phyloP scores from a whole-genome alignment of 2,329 filamentous ascomycete genomes.

The Aureobasidium vineae region DNA sequence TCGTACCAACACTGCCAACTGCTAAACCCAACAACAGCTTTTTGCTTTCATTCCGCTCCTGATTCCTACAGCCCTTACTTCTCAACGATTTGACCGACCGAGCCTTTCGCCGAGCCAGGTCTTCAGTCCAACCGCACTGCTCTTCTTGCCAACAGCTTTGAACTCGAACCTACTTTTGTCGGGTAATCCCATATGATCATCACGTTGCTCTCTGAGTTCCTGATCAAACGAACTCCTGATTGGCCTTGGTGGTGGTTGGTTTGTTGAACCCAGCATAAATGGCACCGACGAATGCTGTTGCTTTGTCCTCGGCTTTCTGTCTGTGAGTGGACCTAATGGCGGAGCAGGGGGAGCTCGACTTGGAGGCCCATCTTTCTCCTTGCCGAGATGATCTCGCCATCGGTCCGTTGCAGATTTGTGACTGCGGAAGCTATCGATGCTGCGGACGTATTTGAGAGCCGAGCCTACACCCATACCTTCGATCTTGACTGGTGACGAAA shows the following conservation, averaged over 20 bases:
- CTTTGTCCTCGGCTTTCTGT: not conserved
- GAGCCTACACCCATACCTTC: conserved; percentile 2
- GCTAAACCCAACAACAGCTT: not conserved
- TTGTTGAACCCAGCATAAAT: not conserved
- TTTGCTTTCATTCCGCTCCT: too few relatives aligned
- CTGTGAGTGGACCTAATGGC: not conserved
- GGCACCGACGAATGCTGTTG: conserved; percentile 1
- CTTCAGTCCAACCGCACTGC: conserved; percentile 34
- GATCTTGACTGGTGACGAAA: conserved; percentile 21
- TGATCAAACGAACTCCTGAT: not conserved
- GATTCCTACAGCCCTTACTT: too few relatives aligned
- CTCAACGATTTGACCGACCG: not conserved
- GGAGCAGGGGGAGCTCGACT: conserved; percentile 5
- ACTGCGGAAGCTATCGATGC: conserved; percentile 25
- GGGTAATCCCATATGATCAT: not conserved
- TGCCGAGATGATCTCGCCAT: conserved; percentile 17
- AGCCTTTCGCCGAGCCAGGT: conserved; percentile 29
- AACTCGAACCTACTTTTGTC: conserved; percentile 39
- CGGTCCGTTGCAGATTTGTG: conserved; percentile 1
- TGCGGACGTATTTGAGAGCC: conserved; percentile 23
- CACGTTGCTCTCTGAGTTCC: not conserved
- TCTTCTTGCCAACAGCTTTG: conserved; percentile 33
- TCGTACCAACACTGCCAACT: not conserved
- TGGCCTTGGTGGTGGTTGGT: conserved; percentile 3
- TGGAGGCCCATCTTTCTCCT: not conserved